These are phyloP conservation scores for Gaeumannomyces tritici DNA, from an alignment of 2,329 filamentous ascomycete genomes.

Conservation along the genomic window DNA sequence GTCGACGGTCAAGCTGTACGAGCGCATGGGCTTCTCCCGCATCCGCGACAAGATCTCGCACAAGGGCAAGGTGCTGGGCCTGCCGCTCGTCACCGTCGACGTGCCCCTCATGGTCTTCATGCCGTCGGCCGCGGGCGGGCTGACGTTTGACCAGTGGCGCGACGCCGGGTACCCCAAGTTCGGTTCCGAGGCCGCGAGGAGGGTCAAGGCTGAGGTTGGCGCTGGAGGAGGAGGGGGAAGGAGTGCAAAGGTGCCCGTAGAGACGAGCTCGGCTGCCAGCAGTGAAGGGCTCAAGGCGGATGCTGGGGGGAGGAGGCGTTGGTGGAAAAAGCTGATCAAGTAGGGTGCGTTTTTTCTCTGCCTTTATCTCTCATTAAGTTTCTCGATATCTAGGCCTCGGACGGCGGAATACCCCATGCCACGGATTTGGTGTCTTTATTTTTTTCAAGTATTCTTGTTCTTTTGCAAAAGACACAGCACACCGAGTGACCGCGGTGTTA, in stretches of 20 bases:
- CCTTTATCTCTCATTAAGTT: background rate
- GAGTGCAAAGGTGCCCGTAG: background rate
- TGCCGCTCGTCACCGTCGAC: background rate
- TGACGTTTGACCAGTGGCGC: constrained; percentile 1
- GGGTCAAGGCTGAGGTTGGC: background rate
- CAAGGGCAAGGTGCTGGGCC: background rate
- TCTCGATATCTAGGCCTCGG: background rate
- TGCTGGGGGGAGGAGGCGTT: background rate
- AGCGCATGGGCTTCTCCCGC: background rate
- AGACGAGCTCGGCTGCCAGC: background rate
- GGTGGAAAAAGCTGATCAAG: background rate
- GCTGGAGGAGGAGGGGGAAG: no score
- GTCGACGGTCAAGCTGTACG: background rate
- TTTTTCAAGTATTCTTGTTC: background rate
- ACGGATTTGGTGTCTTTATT: no score
- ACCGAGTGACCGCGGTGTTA: no score
- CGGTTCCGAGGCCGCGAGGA: background rate
- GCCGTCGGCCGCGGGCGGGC: background rate
- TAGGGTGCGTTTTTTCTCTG: background rate
- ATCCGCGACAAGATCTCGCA: background rate
- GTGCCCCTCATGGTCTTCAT: constrained; percentile 2
- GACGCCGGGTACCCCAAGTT: background rate
- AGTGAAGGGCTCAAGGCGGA: background rate
- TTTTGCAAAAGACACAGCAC: background rate
- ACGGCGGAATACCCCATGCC: background rate